A percentile compares a stretch with the other conserved stretches of the same genome.
These are phyloP conservation scores for Schizopora paradoxa DNA, from an alignment of 1,284 basidiomycete genomes.

Conservation along the genomic window DNA sequence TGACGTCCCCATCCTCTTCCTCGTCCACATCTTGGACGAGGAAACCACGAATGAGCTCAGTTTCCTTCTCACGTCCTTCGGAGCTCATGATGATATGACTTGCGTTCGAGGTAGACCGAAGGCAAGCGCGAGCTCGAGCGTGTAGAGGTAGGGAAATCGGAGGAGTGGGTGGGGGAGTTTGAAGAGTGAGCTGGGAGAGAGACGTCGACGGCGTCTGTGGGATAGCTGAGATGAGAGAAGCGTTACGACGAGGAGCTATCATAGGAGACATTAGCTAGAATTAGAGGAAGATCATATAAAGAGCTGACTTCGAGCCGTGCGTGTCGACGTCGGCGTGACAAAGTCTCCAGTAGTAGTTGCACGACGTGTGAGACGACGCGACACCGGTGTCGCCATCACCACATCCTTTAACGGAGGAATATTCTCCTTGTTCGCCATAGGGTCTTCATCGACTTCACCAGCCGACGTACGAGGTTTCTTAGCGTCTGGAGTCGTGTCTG, in stretches of 20 bases:
- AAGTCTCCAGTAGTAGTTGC: conserved; percentile 13
- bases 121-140: conserved; percentile 57
- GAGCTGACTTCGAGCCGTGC: conserved; percentile 13
- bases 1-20: conserved; percentile 28
- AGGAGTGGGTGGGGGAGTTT: conserved; percentile 59
- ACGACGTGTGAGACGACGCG: conserved; percentile 20
- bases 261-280: conserved; percentile 9
- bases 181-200: conserved; percentile 40
- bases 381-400: conserved; percentile 34
- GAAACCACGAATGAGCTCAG: conserved; percentile 45
- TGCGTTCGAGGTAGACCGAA: conserved; percentile 62
- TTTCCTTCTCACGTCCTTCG: conserved; percentile 62
- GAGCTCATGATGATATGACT: conserved; percentile 38
- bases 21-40: conserved; percentile 29
- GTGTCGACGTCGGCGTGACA: conserved; percentile 2
- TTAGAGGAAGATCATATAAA: conserved; percentile 7
- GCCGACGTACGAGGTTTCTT: conserved; percentile 53
- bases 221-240: conserved; percentile 38
- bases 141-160: conserved; percentile 51
- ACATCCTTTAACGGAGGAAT: conserved; percentile 49
- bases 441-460: conserved; percentile 42
- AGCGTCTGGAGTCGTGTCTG: conserved; percentile 56
- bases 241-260: conserved; percentile 38
- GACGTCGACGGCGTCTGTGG: conserved; percentile 34
- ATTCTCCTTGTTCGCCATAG: conserved; percentile 69